phyloP scores from a whole-genome alignment of 495 filamentous ascomycete species.

The Daldinia vernicosa region DNA sequence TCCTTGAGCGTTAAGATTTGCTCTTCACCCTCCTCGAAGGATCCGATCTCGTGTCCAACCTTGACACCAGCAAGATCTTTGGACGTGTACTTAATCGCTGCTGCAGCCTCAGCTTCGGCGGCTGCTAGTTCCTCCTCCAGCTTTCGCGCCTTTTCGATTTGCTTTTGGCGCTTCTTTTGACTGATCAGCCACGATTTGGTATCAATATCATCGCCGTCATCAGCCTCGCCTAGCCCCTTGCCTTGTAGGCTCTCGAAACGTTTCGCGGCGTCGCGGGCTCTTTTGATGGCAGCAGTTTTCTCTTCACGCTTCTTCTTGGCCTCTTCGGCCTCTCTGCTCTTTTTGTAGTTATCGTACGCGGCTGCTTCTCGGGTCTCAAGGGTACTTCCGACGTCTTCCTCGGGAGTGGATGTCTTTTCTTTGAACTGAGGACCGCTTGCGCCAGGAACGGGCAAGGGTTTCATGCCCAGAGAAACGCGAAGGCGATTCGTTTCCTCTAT shows the following conservation, averaged over 20 bases:
- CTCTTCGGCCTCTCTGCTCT: constrained; percentile 61
- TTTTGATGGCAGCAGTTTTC: constrained; percentile 81
- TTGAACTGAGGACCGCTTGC: constrained; percentile 53
- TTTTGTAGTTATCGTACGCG: constrained; percentile 70
- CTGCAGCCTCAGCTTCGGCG: constrained; percentile 53
- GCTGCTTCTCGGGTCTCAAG: constrained; percentile 81
- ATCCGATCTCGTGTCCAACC: constrained; percentile 83
- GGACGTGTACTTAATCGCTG: constrained; percentile 72
- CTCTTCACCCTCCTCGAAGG: constrained; percentile 81
- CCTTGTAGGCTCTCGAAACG: constrained; percentile 79
- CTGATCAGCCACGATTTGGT: constrained; percentile 84
- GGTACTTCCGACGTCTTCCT: constrained; percentile 74
- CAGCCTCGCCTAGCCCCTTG: constrained; percentile 77
- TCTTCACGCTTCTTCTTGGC: constrained; percentile 81
- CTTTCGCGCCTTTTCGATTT: constrained; percentile 80
- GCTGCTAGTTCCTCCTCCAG: constrained; percentile 75
- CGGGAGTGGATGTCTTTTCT: constrained; percentile 44
- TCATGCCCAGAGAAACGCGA: constrained; percentile 86
- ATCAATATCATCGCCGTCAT: constrained; percentile 74
- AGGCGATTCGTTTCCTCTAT: constrained; percentile 97
- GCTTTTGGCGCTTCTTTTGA: constrained; percentile 90
- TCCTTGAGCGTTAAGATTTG: constrained; percentile 93
- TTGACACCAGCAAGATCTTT: constrained; percentile 88
- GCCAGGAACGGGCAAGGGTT: constrained; percentile 86
- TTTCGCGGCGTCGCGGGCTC: constrained; percentile 82